Evolutionary conservation across 768 basidiomycete genomes (phyloP), one percentile per base, ranked within the genome.

Genomic region (Suillus occidentalis): DNA sequence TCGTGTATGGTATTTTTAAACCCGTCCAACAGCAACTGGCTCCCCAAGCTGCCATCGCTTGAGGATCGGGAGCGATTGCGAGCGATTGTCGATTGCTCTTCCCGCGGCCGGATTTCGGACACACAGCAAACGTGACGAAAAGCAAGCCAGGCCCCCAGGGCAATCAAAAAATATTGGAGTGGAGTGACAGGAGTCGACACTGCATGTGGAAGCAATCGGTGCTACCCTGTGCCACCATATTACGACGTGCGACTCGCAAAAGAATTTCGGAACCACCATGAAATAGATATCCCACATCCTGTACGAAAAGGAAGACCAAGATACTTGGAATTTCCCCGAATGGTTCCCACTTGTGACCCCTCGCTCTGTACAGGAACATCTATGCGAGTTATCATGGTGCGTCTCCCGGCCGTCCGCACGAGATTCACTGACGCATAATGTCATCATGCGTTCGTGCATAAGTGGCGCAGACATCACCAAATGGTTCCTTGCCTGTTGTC

Each of bases 231-330:
- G 52, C 52, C 16, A 18, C 37, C 57, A 58, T 22, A 10, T 14
- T 22, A 40, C 57, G 4, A 58, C 57, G 57, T 58, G 57, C 57
- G 57, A 58, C 25, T 40, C 12, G 9, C 39, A 40, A 58, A 40
- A 28, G 25, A 20, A 55, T 55, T 16, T 55, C 53, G 39, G 57
- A 58, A 25, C 36, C n/a, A 57, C 57, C 16, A 34, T n/a, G 20
- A n/a, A 20, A 55, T 34, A 36, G 53, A 55, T 55, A 55, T 55
- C 53, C 39, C 58, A 59, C 58, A 59, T 42, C 39, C 22, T 12
- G 37, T 39, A 39, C 56, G 56, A 22, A n/a, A 58, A 9, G 22
- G 7, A 39, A 58, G 5, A 3, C 25, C 39, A 53, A 34, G 31
- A 53, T 18, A 25, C 14, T 36, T 39, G 34, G 14, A 25, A n/a